phyloP scores from a whole-genome alignment of 2,329 filamentous ascomycete species.

The Fusarium sp. region DNA sequence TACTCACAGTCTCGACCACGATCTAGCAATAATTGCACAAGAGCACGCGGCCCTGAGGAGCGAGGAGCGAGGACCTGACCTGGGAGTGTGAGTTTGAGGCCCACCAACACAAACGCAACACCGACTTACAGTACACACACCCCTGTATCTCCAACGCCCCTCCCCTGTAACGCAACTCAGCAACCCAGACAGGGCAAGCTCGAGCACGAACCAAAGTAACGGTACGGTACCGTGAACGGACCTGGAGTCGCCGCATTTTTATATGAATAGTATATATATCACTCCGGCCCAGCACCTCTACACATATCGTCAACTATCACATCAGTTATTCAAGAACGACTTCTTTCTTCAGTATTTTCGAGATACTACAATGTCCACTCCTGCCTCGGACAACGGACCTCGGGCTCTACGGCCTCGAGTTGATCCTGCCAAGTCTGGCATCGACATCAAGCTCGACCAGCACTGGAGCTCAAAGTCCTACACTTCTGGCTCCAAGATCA shows the following conservation, averaged over 20 bases:
- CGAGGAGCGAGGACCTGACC: background rate
- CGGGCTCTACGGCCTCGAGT: conserved; percentile 31
- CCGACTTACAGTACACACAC: conserved; percentile 19
- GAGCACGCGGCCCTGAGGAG: conserved; percentile 24
- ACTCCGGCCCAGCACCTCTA: conserved; percentile 28
- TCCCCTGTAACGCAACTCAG: conserved; percentile 36
- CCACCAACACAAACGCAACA: conserved; percentile 2
- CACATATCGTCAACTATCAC: conserved; percentile 24
- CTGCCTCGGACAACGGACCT: conserved; percentile 41
- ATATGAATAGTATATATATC: conserved; percentile 43
- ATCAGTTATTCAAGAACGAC: conserved; percentile 22
- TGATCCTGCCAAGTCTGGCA: conserved; percentile 47
- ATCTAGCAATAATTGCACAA: conserved; percentile 35
- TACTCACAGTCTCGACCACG: conserved; percentile 33
- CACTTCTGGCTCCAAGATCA: conserved; percentile 63
- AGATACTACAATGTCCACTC: conserved; percentile 42
- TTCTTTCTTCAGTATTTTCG: conserved; percentile 6
- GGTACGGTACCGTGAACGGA: conserved; percentile 35
- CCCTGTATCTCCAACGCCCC: conserved; percentile 24
- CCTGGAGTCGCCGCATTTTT: conserved; percentile 29
- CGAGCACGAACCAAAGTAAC: conserved; percentile 39
- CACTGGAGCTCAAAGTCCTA: conserved; percentile 68
- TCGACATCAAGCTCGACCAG: conserved; percentile 63
- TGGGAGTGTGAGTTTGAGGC: background rate
- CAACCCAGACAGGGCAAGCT: conserved; percentile 34